Evolutionary conservation across 148 eudicot species (phyloP), one percentile per base, ranked within the genome.

Genomic region (Nyssa sinensis): DNA sequence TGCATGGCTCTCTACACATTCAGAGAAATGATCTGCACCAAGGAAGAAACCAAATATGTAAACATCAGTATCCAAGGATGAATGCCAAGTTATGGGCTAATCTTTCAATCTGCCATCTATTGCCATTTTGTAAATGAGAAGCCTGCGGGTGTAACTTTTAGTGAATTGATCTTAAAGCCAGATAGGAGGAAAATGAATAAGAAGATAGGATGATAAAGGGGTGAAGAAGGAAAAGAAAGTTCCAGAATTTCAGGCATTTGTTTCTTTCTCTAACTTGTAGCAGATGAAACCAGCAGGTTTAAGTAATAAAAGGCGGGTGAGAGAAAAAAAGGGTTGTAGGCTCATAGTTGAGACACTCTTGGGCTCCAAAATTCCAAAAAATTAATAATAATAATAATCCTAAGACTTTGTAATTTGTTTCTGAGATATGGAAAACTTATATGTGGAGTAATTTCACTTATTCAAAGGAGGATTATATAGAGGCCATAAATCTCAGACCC

Each of bases 1-100:
- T 31, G 99, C 99, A 80, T 96, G 99, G 79, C 29, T 67, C 85
- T 96, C 99, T 30, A 96, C 99, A 63, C 94, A 89, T 85, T 96
- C 98, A 65, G 99, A 96, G 77, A 96, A 93, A 87, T 96, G 98
- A 91, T 96, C 99, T 96, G 97, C n/a, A n/a, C 71, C 78, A 72
- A 34, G 30, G 44, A 55, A n/a, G 34, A 67, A 32, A 82, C 69
- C 70, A 61, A 69, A 16, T 2, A 25, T n/a, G n/a, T 25, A 44
- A 69, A 53, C 12, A 51, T 64, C 23, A 7, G 59, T 7, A 55
- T 55, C n/a, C 3, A 0, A 55, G 59, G 59, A 55, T 21, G 24
- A 55, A 55, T 55, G 59, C 59, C 59, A 55, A 19, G n/a, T n/a
- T 21, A n/a, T 17, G 21, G 25, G 7, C 19, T 0, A n/a, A n/a